A percentile compares a stretch with the other conserved stretches of the same genome.
Conservation (phyloP, 176 grass and related monocot species). For the Musa beccarii region DNA sequence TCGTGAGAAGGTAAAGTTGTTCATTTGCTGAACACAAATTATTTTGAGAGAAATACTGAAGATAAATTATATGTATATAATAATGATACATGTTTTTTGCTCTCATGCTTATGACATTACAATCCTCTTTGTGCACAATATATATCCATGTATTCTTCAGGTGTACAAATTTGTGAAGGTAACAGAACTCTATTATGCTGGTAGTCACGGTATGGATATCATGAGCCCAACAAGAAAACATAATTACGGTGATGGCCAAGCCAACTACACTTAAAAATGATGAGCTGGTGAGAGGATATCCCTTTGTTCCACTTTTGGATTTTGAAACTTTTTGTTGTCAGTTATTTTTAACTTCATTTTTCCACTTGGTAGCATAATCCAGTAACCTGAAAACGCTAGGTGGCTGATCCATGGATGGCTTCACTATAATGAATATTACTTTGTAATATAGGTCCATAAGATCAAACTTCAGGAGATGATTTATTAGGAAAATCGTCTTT, state of each 20-base stretch:
- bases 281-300: conserved; percentile 31
- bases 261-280: conserved; percentile 58
- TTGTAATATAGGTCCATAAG: too few relatives aligned
- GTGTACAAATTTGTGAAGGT: conserved; percentile 92
- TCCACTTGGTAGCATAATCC: not conserved
- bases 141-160: conserved; percentile 22
- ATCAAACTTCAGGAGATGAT: too few relatives aligned
- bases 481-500: too few relatives aligned
- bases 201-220: conserved; percentile 98
- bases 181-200: conserved; percentile 76
- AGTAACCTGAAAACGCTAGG: too few relatives aligned
- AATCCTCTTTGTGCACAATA: not conserved
- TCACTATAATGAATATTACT: too few relatives aligned
- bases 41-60: not conserved
- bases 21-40: conserved; percentile 1
- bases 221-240: conserved; percentile 59
- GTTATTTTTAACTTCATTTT: not conserved
- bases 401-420: too few relatives aligned
- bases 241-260: conserved; percentile 27
- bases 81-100: not conserved
- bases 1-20: conserved; percentile 68
- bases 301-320: conserved; percentile 14
- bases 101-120: not conserved
- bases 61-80: too few relatives aligned
- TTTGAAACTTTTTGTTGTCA: not conserved